These are phyloP conservation scores for Stephanocyclus meneghinianus DNA, from an alignment of 352 stramenopile genomes.

Conservation along the genomic window DNA sequence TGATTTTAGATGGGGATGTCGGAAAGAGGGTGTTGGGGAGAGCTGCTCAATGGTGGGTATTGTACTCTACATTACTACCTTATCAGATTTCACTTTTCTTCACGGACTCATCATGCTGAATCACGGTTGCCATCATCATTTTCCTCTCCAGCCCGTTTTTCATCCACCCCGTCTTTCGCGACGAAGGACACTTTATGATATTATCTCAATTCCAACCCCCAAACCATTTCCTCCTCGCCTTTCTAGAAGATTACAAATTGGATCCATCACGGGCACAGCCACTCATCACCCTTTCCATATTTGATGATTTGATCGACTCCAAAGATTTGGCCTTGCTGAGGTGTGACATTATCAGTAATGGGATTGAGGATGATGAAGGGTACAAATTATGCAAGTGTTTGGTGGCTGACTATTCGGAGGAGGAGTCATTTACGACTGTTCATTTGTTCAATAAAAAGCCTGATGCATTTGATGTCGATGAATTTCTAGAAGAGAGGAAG, in stretches of 20 bases:
- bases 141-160: conserved; percentile 61
- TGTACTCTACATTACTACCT: neutral
- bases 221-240: conserved; percentile 73
- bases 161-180: conserved; percentile 77
- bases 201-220: conserved; percentile 74
- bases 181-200: conserved; percentile 77
- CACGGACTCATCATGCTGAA: neutral
- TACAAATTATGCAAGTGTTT: conserved; percentile 59
- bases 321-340: conserved; percentile 70
- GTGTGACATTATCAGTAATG: conserved; percentile 73
- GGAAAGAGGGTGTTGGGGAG: conserved; percentile 54
- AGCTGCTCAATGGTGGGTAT: conserved; percentile 52
- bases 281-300: conserved; percentile 73
- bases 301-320: conserved; percentile 67
- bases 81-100: no score
- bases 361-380: conserved; percentile 71
- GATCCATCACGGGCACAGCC: conserved; percentile 68
- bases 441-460: conserved; percentile 76
- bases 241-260: conserved; percentile 80
- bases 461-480: conserved; percentile 73
- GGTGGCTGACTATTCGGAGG: conserved; percentile 60
- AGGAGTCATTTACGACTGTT: conserved; percentile 58
- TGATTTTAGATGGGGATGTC: conserved; percentile 46
- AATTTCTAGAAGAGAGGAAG: conserved; percentile 63
- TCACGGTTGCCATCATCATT: neutral